Evolutionary conservation across 2,329 filamentous ascomycete genomes (phyloP).

Genomic region (Thelonectria discophora): DNA sequence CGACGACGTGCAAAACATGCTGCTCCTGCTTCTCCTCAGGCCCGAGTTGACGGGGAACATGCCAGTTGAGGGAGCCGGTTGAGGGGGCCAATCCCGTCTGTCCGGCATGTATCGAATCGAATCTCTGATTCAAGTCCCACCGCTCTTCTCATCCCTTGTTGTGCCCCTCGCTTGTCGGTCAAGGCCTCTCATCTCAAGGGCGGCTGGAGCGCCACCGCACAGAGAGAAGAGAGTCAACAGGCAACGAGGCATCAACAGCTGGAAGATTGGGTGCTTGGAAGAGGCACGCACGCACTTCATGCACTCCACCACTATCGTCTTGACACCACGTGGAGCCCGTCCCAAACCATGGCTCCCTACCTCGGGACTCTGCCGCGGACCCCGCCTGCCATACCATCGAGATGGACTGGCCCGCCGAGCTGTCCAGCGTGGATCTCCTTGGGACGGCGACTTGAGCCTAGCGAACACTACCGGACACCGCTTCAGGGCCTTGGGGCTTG

Average conservation of each 20-base stretch:
- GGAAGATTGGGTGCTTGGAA: conserved; percentile 18
- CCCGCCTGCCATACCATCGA: conserved; percentile 35
- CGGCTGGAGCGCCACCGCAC: neutral
- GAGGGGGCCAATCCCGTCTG: conserved; percentile 1
- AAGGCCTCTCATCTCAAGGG: neutral
- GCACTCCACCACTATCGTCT: conserved; percentile 37
- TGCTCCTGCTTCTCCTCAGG: neutral
- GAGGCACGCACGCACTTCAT: conserved; percentile 27
- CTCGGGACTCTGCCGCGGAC: conserved; percentile 44
- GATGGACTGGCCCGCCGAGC: conserved; percentile 20
- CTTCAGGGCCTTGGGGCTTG: neutral
- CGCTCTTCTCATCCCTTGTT: neutral
- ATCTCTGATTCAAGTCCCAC: conserved; percentile 16
- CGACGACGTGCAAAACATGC: neutral
- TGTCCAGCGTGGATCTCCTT: conserved; percentile 27
- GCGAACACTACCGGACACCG: conserved; percentile 19
- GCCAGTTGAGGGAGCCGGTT: conserved; percentile 4
- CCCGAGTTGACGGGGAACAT: conserved; percentile 16
- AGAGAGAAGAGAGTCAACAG: conserved; percentile 12
- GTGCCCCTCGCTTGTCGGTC: conserved; percentile 4
- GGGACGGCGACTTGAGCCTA: conserved; percentile 21
- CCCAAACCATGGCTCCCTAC: conserved; percentile 38
- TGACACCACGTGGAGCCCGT: conserved; percentile 43
- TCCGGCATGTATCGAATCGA: conserved; percentile 5
- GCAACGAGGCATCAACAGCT: conserved; percentile 9